Evolutionary conservation across 1,284 basidiomycete genomes (phyloP), one percentile per base, ranked within the genome.

Genomic region (Leccinum griseonigrum): DNA sequence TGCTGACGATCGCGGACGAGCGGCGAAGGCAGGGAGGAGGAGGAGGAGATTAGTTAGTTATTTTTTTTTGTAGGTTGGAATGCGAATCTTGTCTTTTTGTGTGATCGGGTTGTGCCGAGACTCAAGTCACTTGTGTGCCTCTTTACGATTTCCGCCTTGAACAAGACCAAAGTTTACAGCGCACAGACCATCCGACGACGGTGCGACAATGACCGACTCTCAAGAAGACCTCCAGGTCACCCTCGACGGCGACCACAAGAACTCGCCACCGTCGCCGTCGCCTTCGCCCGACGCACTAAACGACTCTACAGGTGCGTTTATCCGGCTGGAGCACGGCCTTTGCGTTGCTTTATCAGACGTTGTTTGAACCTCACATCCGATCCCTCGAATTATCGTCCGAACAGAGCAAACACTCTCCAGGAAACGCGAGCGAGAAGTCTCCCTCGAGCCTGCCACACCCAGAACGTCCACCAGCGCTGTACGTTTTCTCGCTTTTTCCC

Each of bases 341-440:
- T 65, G 62, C 66, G 60, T 43, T 61, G 57, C 69, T 71, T 72
- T 71, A 72, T 71, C 73, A 64, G 52, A 57, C 63, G 60, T 34
- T 58, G 60, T 68, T 68, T 22, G 22, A 61, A 66, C 11, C 68
- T 53, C 66, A 3, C 58, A 54, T 58, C 63, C 63, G 67, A 67
- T 71, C 60, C 50, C 43, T 43, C 14, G 36, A 36, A 36, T 36
- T 7, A 36, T 38, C 7, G 36, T 60, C 58, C 63, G 57, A 60
- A 63, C 65, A 81, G 78, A 79, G 60, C 67, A 69, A 56, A 74
- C 67, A 7, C 67, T 74, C 34, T 74, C 79, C 56, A 72, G 74
- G 70, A 92, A 92, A 73, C 82, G 90, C 64, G 88, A 90, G 71
- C 79, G 90, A 48, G 88, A 91, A 74, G 83, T 87, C 22, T 92